These are phyloP conservation scores for Leccinum cinnamomeum DNA, from an alignment of 1,284 basidiomycete genomes.

Conservation along the genomic window DNA sequence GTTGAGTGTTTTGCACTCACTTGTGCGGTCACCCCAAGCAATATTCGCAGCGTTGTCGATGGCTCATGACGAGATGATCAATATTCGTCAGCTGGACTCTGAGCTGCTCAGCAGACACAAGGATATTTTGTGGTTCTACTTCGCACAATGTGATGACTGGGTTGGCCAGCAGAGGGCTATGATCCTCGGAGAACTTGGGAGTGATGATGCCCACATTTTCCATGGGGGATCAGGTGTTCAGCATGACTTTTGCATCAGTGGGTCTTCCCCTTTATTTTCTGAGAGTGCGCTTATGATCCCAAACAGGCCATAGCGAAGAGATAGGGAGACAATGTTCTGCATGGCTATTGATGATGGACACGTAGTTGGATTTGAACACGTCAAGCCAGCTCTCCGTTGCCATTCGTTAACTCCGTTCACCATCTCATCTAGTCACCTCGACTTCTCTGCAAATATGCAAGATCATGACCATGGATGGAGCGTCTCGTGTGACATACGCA, in stretches of 20 bases:
- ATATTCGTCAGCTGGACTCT: constrained; percentile 49
- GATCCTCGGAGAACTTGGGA: constrained; percentile 41
- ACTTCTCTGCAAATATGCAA: too few species aligned
- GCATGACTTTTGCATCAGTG: constrained; percentile 67
- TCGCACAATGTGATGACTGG: constrained; percentile 58
- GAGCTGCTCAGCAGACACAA: constrained; percentile 40
- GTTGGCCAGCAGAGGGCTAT: constrained; percentile 50
- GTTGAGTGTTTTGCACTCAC: constrained; percentile 44
- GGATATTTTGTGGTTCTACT: constrained; percentile 50
- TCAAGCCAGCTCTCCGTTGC: too few species aligned
- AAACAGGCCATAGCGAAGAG: constrained; percentile 51
- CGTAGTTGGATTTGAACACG: neutral
- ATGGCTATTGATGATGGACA: constrained; percentile 36
- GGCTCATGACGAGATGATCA: constrained; percentile 63
- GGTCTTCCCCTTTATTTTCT: constrained; percentile 19
- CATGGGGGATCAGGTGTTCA: constrained; percentile 48
- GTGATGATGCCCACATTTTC: constrained; percentile 39
- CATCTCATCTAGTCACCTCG: too few species aligned
- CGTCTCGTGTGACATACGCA: too few species aligned
- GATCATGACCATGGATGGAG: too few species aligned
- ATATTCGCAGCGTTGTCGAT: constrained; percentile 53
- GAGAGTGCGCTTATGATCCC: neutral
- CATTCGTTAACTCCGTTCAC: too few species aligned
- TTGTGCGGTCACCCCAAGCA: constrained; percentile 47
- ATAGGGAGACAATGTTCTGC: constrained; percentile 47